Evolutionary conservation across 768 basidiomycete species (phyloP), one percentile per base, ranked within the genome.

Genomic region (Coprinopsis sp.): DNA sequence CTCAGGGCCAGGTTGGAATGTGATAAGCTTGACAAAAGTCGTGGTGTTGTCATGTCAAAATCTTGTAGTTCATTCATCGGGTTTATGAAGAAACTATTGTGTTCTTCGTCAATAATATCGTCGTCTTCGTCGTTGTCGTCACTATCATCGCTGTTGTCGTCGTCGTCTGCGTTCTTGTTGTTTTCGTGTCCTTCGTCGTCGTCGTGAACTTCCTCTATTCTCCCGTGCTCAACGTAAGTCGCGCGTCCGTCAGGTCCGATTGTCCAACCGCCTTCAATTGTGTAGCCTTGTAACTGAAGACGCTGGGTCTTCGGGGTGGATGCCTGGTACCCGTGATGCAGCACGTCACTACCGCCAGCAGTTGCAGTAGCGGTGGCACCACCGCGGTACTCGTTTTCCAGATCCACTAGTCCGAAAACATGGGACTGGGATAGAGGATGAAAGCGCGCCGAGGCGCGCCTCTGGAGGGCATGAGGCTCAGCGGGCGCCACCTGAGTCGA

Each of bases 151-250:
- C 37, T n/a, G 37, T 44, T 25, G 34, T 47, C 44, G 38, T 53
- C 28, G 47, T 44, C 18, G 33, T 21, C 48, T 28, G 39, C 18
- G 38, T 44, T 52, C 49, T 16, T 46, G 47, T 45, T 50, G 46
- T 49, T 50, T 34, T 41, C 45, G 24, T 50, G 40, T 28, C 55
- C 58, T 14, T 58, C 56, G 33, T 60, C 60, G n/a, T 47, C 48
- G 18, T 51, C 42, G 28, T 40, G 23, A 19, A 64, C 55, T 49
- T 67, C 65, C 45, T 64, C 65, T 23, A 66, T 60, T 47, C 52
- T 61, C 7, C 58, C 61, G 24, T 56, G 56, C 42, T 50, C 62
- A 14, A 58, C 41, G 47, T 57, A 62, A 24, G 43, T 39, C 33
- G 54, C 53, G 18, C 47, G 46, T 11, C 60, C 64, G 27, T 49